Evolutionary conservation across 768 basidiomycete species (phyloP).

Genomic region (Mycena olivaceomarginata): DNA sequence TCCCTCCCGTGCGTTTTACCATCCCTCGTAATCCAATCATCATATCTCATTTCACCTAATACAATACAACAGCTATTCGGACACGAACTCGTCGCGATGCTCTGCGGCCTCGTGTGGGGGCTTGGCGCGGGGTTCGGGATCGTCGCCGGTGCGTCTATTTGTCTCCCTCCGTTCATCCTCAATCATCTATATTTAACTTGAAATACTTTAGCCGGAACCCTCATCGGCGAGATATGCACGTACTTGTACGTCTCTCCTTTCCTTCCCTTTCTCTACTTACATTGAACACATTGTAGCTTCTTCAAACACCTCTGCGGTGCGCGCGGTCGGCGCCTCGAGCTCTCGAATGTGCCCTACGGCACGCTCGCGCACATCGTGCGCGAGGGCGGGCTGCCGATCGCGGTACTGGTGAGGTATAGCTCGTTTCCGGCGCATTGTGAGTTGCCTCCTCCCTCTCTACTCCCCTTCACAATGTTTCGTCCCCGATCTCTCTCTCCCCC

Average conservation of each 20-base stretch:
- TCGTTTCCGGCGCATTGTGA: slow-evolving; percentile 52
- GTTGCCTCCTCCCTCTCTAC: not conserved
- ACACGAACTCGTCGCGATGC: slow-evolving; percentile 65
- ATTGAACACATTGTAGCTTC: slow-evolving; percentile 27
- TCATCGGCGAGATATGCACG: slow-evolving; percentile 62
- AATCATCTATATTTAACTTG: not conserved
- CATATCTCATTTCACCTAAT: no score
- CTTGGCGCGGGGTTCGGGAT: slow-evolving; percentile 66
- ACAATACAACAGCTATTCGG: slow-evolving; percentile 57
- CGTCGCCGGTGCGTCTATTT: slow-evolving; percentile 44
- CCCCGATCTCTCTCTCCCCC: no score
- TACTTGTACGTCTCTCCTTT: slow-evolving; percentile 47
- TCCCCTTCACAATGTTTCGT: no score
- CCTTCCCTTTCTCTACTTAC: no score
- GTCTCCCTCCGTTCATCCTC: no score
- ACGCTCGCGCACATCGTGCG: slow-evolving; percentile 61
- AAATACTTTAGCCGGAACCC: slow-evolving; percentile 1
- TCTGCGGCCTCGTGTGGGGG: slow-evolving; percentile 67
- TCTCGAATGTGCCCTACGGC: slow-evolving; percentile 58
- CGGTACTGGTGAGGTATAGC: slow-evolving; percentile 53
- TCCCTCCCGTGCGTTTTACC: slow-evolving; percentile 55
- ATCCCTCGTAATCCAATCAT: not conserved
- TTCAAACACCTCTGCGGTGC: slow-evolving; percentile 61
- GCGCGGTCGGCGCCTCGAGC: slow-evolving; percentile 59
- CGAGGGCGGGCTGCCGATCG: slow-evolving; percentile 64